Evolutionary conservation across 305 asterid genomes (phyloP).

Genomic region (Solanum hybrid): DNA sequence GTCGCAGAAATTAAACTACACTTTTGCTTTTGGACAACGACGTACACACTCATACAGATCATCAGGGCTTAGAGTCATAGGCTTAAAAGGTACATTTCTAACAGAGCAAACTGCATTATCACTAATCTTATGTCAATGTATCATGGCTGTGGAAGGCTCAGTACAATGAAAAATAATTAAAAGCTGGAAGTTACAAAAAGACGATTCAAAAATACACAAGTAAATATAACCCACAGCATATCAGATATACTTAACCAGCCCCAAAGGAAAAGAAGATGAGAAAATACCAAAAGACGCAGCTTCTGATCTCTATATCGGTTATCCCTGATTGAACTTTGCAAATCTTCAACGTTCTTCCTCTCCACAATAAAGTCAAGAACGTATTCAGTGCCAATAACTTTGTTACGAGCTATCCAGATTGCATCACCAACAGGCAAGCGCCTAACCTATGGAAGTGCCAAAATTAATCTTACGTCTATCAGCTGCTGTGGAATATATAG

Average conservation of each 20-base stretch:
- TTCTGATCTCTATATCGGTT: constrained; percentile 91
- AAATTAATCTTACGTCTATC: background rate
- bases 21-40: background rate
- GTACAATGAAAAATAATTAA: background rate
- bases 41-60: background rate
- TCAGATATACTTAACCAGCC: background rate
- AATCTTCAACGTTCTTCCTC: constrained; percentile 88
- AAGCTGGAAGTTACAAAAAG: constrained; percentile 1
- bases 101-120: background rate
- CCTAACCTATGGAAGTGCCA: constrained; percentile 49
- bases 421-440: constrained; percentile 92
- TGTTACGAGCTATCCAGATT: constrained; percentile 90
- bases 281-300: constrained; percentile 73
- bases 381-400: constrained; percentile 46
- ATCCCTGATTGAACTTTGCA: constrained; percentile 84
- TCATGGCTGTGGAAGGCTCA: background rate
- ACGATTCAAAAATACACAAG: background rate
- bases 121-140: background rate
- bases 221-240: background rate
- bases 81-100: background rate
- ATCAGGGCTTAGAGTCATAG: background rate
- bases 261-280: background rate
- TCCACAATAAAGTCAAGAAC: constrained; percentile 96
- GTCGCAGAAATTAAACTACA: background rate
- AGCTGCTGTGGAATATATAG: background rate